These are phyloP conservation scores for Aspergillus bertholletiae DNA, from an alignment of 495 filamentous ascomycete genomes.

Conservation along the genomic window DNA sequence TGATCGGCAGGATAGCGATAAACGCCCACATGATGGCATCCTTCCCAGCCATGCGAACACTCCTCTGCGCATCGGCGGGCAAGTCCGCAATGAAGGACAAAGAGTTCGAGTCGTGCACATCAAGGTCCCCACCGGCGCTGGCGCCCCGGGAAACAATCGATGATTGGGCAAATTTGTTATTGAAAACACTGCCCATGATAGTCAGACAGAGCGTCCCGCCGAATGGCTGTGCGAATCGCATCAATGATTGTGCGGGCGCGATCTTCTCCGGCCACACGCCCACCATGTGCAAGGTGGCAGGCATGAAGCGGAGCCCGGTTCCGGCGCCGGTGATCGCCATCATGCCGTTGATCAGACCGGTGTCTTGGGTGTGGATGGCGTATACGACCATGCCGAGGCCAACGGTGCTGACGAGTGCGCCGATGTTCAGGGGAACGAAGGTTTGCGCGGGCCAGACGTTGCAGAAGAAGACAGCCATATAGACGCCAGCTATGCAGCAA, in stretches of 20 bases:
- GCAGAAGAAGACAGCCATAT: constrained; percentile 49
- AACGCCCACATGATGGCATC: constrained; percentile 55
- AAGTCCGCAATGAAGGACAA: constrained; percentile 18
- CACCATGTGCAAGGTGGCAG: constrained; percentile 46
- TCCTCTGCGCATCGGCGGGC: constrained; percentile 16
- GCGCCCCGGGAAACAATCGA: constrained; percentile 2
- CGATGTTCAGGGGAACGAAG: constrained; percentile 45
- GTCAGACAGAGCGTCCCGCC: constrained; percentile 57
- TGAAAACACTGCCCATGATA: constrained; percentile 59
- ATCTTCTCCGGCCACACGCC: constrained; percentile 52
- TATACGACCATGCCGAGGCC: constrained; percentile 46
- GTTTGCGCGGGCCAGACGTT: constrained; percentile 57
- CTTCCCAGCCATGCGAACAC: constrained; percentile 29
- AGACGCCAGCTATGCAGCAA: constrained; percentile 41
- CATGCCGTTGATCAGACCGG: constrained; percentile 51
- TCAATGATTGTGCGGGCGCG: constrained; percentile 47
- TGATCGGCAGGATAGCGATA: constrained; percentile 50
- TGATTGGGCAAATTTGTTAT: constrained; percentile 40
- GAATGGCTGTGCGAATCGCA: constrained; percentile 49
- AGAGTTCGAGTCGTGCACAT: constrained; percentile 15
- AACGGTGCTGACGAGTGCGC: constrained; percentile 43
- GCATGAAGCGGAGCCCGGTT: constrained; percentile 49
- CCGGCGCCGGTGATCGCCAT: constrained; percentile 56
- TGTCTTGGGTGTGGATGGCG: constrained; percentile 37
- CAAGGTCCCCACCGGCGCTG: constrained; percentile 3